Base-by-base conservation (phyloP, 1,284 basidiomycete genomes). In the Xerocomus amazonicus region DNA sequence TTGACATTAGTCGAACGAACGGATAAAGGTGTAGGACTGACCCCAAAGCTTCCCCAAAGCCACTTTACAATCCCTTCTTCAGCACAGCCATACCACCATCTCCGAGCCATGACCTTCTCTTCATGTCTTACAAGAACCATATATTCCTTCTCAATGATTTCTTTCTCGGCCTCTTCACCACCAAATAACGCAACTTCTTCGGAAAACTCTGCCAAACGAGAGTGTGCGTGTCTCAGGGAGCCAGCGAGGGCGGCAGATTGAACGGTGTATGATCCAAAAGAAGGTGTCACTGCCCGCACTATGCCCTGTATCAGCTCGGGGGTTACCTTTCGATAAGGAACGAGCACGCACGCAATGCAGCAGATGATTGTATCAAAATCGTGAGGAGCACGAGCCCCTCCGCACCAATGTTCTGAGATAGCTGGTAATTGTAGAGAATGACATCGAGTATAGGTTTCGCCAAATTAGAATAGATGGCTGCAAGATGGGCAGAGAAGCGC, bases 31-130 rank as follows among this genome's bases (percentile, higher is more conserved):
- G 27, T 9, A 32, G 72, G 79, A 58, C 65, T 55, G 29, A 90
- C 84, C 23, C 95, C 95, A 63, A 97, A 88, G 63, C 87, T 89
- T 57, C 95, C 95, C 96, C 96, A 98, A 13, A 95, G 67, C 95
- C 95, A 96, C 70, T 98, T 98, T 63, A 98, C 89, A 50, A 99
- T 87, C 2, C 93, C 93, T 69, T 99, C 96, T 67, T 97, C 94
- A 8, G 86, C 80, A 70, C 94, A 92, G 2, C 89, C 86, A 69
- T 97, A 93, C 83, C 88, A 92, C 76, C 96, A 90, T 28, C 89
- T 78, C 53, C 89, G 84, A 39, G 80, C 73, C 60, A 96, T 77
- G 3, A 97, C 87, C 49, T 81, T 79, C 62, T 91, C 90, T 68
- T 95, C 89, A 61, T 99, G 96, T 66, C 86, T 88, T 57, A 97